A percentile compares a stretch with the other conserved stretches of the same genome.
Conservation (phyloP, 2,329 filamentous ascomycete genomes). For the Tolypocladium inflatum region DNA sequence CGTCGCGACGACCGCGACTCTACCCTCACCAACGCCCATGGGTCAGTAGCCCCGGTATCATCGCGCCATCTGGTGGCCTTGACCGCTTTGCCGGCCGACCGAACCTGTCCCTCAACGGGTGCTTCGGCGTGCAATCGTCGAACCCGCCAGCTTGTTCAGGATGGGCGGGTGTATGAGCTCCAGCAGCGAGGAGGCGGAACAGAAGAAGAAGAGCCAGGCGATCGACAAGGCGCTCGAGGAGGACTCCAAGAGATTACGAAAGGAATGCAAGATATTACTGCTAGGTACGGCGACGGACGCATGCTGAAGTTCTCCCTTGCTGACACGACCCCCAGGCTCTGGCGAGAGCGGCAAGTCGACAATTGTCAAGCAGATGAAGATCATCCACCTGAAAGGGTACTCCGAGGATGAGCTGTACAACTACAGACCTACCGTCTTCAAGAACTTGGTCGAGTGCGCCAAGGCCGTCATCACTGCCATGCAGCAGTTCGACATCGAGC, state of each 20-base stretch:
- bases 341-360: conserved; percentile 98
- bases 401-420: conserved; percentile 86
- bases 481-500: conserved; percentile 81
- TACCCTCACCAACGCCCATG: conserved; percentile 1
- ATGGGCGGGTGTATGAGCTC: conserved; percentile 96
- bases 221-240: conserved; percentile 93
- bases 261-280: conserved; percentile 98
- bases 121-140: conserved; percentile 1
- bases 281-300: conserved; percentile 53
- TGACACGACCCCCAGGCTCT: conserved; percentile 55
- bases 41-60: not conserved
- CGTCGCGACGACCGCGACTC: not conserved
- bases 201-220: conserved; percentile 92
- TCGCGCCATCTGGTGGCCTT: not conserved
- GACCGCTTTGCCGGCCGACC: not conserved
- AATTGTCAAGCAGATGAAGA: conserved; percentile 99
- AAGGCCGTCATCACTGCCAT: conserved; percentile 89
- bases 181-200: conserved; percentile 75
- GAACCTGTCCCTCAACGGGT: not conserved
- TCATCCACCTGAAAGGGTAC: conserved; percentile 97
- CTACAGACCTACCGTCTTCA: conserved; percentile 94
- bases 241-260: conserved; percentile 81
- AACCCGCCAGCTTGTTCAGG: conserved; percentile 20
- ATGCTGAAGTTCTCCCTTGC: not conserved
- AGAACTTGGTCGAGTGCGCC: conserved; percentile 94